phyloP scores from a whole-genome alignment of 257 asterid genomes.

The Rubia yunnanensis region DNA sequence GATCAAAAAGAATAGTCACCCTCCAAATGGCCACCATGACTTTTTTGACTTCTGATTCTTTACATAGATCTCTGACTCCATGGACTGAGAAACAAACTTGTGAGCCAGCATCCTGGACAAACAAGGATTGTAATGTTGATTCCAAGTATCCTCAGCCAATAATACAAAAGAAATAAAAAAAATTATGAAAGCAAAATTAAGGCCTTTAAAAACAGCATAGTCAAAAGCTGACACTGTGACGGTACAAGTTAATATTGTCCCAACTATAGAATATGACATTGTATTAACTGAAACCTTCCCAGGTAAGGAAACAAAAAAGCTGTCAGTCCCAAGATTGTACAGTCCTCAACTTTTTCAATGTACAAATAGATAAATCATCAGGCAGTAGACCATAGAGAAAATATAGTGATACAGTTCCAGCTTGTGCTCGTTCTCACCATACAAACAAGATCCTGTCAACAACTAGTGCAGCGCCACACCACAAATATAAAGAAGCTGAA shows the following conservation, averaged over 20 bases:
- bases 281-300: background rate
- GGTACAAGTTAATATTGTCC: background rate
- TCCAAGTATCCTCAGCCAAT: conserved; percentile 3
- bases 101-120: conserved; percentile 93
- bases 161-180: conserved; percentile 2
- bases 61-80: conserved; percentile 42
- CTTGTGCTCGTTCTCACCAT: background rate
- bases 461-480: background rate
- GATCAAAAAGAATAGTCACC: conserved; percentile 34
- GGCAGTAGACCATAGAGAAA: background rate
- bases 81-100: conserved; percentile 80
- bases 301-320: background rate
- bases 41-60: conserved; percentile 51
- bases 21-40: conserved; percentile 96
- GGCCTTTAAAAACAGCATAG: background rate
- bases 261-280: background rate
- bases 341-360: background rate
- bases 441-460: background rate
- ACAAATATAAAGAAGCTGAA: background rate
- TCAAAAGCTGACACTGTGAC: background rate
- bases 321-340: background rate
- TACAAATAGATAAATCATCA: background rate
- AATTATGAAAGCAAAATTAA: background rate
- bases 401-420: background rate
- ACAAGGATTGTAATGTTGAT: conserved; percentile 13